Evolutionary conservation across 805 yeast species (phyloP), one percentile per base, ranked within the genome.

Genomic region (Wickerhamiella bombiphila): DNA sequence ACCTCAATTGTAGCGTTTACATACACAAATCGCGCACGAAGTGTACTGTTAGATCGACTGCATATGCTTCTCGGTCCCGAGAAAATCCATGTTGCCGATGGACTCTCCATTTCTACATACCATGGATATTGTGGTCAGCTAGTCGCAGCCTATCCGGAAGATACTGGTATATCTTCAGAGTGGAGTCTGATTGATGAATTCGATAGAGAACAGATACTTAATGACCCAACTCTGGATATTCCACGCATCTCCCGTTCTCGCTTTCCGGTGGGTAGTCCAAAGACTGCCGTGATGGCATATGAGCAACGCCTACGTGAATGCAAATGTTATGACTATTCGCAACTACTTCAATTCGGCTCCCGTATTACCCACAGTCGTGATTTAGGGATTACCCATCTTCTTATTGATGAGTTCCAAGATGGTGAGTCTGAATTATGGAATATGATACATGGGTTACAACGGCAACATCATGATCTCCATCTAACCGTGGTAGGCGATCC

Each of bases 351-450:
- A 0, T 68, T 74, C 21, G 60, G 79, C 20, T 60, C 63, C 3
- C 3, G 29, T 9, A 40, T 46, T n/a, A 26, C 30, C 13, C 22
- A 18, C 3, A 17, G 8, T 14, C 36, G 32, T n/a, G 41, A 39
- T 3, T 19, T 37, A 9, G 58, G 62, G 36, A 56, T 82, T 3
- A 60, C 70, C 46, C 88, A 82, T 51, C 81, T 85, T 0, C 60
- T 88, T 17, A 80, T 88, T 6, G 98, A 88, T 59, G 98, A 88
- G 57, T 88, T 83, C 50, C 97, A 88, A 59, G 98, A 91, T 51
- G 82, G 41, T 30, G 26, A 41, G 26, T 4, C n/a, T 6, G n/a
- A 19, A 22, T 47, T 45, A 29, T 46, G 46, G 46, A 16, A 22
- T 22, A 30, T 46, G 4, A 39, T 41, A 15, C 16, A 20, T 19